Conservation (phyloP, 805 yeast genomes). For the Cyberlindnera galapagoensis region DNA sequence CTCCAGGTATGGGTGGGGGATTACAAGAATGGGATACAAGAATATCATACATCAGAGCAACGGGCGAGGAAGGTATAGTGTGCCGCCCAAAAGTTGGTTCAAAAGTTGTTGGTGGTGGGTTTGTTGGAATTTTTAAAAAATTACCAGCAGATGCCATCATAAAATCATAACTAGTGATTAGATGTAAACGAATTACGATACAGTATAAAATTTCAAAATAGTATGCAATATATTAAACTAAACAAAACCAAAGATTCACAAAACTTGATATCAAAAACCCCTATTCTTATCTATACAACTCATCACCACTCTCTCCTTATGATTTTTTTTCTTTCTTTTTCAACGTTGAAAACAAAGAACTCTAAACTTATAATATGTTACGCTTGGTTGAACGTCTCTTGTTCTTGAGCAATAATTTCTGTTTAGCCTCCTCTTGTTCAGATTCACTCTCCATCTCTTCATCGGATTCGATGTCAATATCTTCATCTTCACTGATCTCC, state of each 20-base stretch:
- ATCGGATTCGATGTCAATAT: conserved; percentile 47
- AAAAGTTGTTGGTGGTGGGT: conserved; percentile 45
- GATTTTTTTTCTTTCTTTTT: background rate
- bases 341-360: background rate
- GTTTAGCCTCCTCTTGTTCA: conserved; percentile 41
- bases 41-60: conserved; percentile 31
- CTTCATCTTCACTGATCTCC: conserved; percentile 39
- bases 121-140: conserved; percentile 38
- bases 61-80: conserved; percentile 34
- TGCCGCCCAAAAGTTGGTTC: conserved; percentile 46
- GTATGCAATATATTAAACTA: background rate
- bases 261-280: background rate
- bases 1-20: conserved; percentile 46
- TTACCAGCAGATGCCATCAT: conserved; percentile 17
- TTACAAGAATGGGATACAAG: conserved; percentile 47
- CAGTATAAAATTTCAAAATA: background rate
- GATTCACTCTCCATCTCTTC: conserved; percentile 60
- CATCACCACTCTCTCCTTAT: too few species aligned
- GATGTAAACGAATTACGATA: background rate
- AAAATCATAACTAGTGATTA: conserved; percentile 6
- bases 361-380: conserved; percentile 7
- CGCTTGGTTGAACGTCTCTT: conserved; percentile 23
- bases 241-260: conserved; percentile 4
- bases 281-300: too few species aligned
- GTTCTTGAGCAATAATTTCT: conserved; percentile 31